phyloP scores from a whole-genome alignment of 192 early-diverging fungal genomes.

The Linnemannia hyalina region DNA sequence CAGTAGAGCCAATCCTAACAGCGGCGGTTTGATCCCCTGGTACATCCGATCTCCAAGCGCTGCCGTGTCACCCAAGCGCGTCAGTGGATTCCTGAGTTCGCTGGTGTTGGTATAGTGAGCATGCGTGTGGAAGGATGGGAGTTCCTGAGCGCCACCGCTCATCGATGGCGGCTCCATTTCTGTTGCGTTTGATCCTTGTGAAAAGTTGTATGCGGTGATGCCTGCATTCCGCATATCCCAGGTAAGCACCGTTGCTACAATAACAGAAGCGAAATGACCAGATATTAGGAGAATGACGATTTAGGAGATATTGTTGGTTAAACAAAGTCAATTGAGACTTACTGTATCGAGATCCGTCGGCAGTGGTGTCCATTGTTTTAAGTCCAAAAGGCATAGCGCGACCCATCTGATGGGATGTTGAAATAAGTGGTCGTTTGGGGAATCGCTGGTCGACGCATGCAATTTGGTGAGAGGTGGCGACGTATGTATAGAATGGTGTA shows the following conservation, averaged over 20 bases:
- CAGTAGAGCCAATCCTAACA: conserved; percentile 18
- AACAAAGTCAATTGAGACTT: neutral
- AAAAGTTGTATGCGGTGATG: conserved; percentile 32
- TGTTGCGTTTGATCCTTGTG: conserved; percentile 16
- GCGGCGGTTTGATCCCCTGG: conserved; percentile 27
- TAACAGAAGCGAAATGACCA: neutral
- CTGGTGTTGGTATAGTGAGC: conserved; percentile 40
- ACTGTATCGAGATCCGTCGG: conserved; percentile 7
- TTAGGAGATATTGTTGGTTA: no score
- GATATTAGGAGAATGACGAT: no score
- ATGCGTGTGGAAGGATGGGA: conserved; percentile 39
- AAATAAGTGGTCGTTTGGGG: conserved; percentile 27
- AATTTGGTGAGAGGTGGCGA: conserved; percentile 35
- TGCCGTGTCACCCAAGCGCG: neutral
- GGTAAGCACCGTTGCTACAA: conserved; percentile 23
- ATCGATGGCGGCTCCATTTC: conserved; percentile 1
- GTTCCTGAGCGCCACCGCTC: conserved; percentile 16
- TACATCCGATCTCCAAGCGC: neutral
- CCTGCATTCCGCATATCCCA: conserved; percentile 33
- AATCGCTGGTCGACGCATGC: conserved; percentile 39
- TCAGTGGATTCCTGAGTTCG: conserved; percentile 23
- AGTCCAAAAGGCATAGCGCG: conserved; percentile 31
- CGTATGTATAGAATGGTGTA: conserved; percentile 30
- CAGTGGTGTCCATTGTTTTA: conserved; percentile 19
- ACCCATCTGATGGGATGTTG: conserved; percentile 29